phyloP scores from a whole-genome alignment of 2,329 filamentous ascomycete genomes.

The Didymella lethalis region DNA sequence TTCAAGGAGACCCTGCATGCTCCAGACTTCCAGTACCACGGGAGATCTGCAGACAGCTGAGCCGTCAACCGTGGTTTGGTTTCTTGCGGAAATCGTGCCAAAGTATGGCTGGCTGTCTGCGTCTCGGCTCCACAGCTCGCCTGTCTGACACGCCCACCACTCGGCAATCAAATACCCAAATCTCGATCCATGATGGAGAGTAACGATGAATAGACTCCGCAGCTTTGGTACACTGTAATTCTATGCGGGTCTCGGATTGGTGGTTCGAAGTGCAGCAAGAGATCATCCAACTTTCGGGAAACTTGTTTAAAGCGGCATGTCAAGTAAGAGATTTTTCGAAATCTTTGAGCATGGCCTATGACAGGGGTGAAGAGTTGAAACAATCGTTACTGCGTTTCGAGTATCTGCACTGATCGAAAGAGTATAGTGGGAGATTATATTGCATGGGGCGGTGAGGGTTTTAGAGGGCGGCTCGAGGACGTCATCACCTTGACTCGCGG shows the following conservation, averaged over 20 bases:
- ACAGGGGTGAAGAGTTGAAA: not conserved
- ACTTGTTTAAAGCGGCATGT: not conserved
- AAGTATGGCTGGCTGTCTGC: not conserved
- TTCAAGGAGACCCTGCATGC: not conserved
- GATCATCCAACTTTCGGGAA: not conserved
- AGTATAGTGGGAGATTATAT: not conserved
- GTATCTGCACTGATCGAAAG: not conserved
- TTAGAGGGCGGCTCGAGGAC: not conserved
- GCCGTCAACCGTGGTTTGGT: not conserved
- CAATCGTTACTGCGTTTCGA: not conserved
- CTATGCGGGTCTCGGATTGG: not conserved
- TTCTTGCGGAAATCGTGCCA: not conserved
- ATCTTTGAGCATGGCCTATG: not conserved
- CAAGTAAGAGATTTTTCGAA: not conserved
- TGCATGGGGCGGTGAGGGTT: not conserved
- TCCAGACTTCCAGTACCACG: not conserved
- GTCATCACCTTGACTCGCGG: not conserved
- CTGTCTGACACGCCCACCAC: not conserved
- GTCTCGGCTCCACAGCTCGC: not conserved
- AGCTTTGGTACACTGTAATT: not conserved
- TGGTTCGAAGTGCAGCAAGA: not conserved
- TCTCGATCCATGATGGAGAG: not conserved
- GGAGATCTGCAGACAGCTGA: constrained; percentile 2
- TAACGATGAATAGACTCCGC: not conserved
- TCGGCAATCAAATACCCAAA: not conserved